Base-by-base conservation (phyloP, 371 early-diverging fungal species). In the Basidiobolus heterosporus region DNA sequence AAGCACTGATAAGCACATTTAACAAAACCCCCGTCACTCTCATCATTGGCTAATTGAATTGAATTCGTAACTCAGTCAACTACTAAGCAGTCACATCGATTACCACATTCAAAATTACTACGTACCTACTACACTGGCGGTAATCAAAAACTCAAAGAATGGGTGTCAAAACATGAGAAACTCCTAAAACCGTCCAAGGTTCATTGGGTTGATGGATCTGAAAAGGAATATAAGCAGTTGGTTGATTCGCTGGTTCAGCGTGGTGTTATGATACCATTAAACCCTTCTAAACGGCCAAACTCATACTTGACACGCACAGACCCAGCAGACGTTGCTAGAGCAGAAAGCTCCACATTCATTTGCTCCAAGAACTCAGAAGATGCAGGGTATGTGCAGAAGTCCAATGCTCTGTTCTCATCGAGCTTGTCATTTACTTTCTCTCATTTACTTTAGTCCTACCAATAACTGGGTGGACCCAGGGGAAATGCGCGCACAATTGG, bases 181-280 rank as follows among this genome's bases (percentile, higher is more conserved):
- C 37, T 59, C 11, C 49, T 59, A 2, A 56, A 59, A 39, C 60
- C 60, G 11, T 53, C 55, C 41, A 39, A 54, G 37, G 52, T 59
- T 16, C 60, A 59, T 20, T 59, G 60, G 60, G 55, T 56, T 21
- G 54, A 56, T 49, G 60, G 60, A 1, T 58, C 73, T 45, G n/a
- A 57, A 18, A 54, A 52, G 38, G 64, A 64, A 24, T 52, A 51
- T 16, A 49, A 52, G 1, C 42, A 15, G 4, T 37, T 62, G 5
- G 49, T 57, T 16, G 38, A 43, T 4, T 46, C 46, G 18, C 43
- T 64, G 24, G 67, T 70, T 1, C 65, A 72, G 17, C 69, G 65
- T 44, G 75, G 76, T 41, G 68, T 75, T 36, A 54, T 78, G 51
- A 63, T 66, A 35, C 74, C 75, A 0, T 60, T 79, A 50, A 62